phyloP scores from a whole-genome alignment of 495 filamentous ascomycete genomes.

The Penicillium steckii region DNA sequence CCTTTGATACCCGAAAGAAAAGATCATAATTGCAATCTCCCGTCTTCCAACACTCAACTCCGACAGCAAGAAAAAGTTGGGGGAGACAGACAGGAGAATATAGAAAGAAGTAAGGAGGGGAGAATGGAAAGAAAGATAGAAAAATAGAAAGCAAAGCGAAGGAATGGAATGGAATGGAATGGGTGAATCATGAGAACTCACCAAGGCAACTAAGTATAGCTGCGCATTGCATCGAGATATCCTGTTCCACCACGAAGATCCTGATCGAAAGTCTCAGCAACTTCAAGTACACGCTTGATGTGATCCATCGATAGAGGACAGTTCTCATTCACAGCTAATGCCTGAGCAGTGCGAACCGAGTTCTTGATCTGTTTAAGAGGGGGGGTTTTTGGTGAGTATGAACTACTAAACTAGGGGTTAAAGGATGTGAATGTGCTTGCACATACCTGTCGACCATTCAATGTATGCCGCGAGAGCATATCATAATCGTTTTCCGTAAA shows the following conservation, averaged over 20 bases:
- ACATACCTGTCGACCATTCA: conserved; percentile 83
- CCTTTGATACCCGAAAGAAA: background rate
- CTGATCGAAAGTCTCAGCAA: conserved; percentile 77
- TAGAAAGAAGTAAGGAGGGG: background rate
- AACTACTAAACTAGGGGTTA: background rate
- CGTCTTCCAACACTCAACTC: background rate
- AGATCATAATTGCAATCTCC: background rate
- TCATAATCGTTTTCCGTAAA: conserved; percentile 73
- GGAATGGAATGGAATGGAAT: background rate
- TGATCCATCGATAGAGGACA: conserved; percentile 73
- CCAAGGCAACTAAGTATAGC: conserved; percentile 51
- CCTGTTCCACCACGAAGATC: conserved; percentile 69
- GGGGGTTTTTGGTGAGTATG: background rate
- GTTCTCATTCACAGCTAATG: conserved; percentile 75
- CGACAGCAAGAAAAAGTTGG: too few relatives aligned
- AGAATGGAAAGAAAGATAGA: conserved; percentile 4
- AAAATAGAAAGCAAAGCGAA: conserved; percentile 4
- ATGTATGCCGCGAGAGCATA: conserved; percentile 61
- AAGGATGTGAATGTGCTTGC: background rate
- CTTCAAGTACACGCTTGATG: conserved; percentile 78
- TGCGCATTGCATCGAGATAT: conserved; percentile 52
- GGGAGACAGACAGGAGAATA: background rate
- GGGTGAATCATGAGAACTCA: background rate
- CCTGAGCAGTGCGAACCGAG: conserved; percentile 81
- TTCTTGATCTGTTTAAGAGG: conserved; percentile 76